Evolutionary conservation across 768 basidiomycete genomes (phyloP).

Genomic region (Mycena galopus): DNA sequence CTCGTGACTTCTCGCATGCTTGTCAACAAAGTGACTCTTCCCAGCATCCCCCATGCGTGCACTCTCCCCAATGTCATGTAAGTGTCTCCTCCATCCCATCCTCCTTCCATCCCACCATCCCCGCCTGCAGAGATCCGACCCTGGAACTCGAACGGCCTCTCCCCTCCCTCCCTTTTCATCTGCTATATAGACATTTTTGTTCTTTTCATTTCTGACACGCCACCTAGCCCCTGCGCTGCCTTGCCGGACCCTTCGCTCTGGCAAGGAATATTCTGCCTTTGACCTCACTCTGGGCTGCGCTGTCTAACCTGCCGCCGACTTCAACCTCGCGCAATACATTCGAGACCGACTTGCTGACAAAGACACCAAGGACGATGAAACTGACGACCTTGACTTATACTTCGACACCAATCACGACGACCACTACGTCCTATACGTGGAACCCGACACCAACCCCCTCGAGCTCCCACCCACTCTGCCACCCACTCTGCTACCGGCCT

Average conservation of each 20-base stretch:
- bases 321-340: background rate
- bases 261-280: background rate
- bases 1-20: background rate
- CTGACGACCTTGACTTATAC: too few relatives aligned
- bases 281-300: background rate
- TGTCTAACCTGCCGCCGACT: background rate
- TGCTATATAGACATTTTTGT: too few relatives aligned
- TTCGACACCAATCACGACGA: too few relatives aligned
- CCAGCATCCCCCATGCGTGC: too few relatives aligned
- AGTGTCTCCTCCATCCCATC: too few relatives aligned
- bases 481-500: too few relatives aligned
- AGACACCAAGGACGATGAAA: background rate
- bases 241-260: background rate
- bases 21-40: background rate
- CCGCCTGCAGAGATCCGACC: background rate
- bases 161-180: background rate
- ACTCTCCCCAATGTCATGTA: too few relatives aligned
- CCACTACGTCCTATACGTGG: too few relatives aligned
- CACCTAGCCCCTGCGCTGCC: background rate
- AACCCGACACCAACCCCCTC: too few relatives aligned
- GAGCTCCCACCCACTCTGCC: too few relatives aligned
- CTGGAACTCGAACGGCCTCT: background rate
- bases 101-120: background rate
- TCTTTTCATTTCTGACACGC: background rate
- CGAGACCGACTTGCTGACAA: background rate